Conservation (phyloP, 345 rosid species). For the Camelina hispida region DNA sequence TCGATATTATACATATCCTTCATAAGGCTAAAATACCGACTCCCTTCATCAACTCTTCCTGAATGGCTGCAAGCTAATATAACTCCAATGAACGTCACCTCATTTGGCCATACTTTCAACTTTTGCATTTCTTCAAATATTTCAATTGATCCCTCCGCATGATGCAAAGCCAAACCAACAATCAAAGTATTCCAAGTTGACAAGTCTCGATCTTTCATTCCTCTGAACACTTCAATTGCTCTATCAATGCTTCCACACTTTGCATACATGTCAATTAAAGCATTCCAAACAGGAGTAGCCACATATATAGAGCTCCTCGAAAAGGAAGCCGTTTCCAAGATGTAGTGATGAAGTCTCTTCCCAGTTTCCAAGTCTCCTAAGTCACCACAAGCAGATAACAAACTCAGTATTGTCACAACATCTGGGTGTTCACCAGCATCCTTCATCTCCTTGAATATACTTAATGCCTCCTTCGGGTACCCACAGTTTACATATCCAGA, state of each 20-base stretch:
- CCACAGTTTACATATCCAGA: conserved; percentile 60
- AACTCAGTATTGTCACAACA: conserved; percentile 66
- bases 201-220: conserved; percentile 58
- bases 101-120: conserved; percentile 58
- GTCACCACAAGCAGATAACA: conserved; percentile 68
- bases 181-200: conserved; percentile 72
- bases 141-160: conserved; percentile 54
- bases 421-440: conserved; percentile 64
- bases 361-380: conserved; percentile 67
- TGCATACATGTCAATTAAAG: conserved; percentile 71
- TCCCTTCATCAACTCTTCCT: conserved; percentile 67
- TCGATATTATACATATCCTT: conserved; percentile 50
- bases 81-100: conserved; percentile 70
- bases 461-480: conserved; percentile 48
- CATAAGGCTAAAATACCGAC: conserved; percentile 59
- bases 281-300: conserved; percentile 60
- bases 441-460: conserved; percentile 76
- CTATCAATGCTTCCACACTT: conserved; percentile 66
- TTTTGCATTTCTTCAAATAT: conserved; percentile 62
- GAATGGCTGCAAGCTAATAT: conserved; percentile 70
- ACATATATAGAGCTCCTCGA: conserved; percentile 25
- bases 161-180: conserved; percentile 68
- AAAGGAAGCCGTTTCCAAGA: conserved; percentile 45
- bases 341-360: conserved; percentile 53
- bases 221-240: conserved; percentile 61